phyloP scores from a whole-genome alignment of 345 rosid species.

The Eucalyptus cladocalyx region DNA sequence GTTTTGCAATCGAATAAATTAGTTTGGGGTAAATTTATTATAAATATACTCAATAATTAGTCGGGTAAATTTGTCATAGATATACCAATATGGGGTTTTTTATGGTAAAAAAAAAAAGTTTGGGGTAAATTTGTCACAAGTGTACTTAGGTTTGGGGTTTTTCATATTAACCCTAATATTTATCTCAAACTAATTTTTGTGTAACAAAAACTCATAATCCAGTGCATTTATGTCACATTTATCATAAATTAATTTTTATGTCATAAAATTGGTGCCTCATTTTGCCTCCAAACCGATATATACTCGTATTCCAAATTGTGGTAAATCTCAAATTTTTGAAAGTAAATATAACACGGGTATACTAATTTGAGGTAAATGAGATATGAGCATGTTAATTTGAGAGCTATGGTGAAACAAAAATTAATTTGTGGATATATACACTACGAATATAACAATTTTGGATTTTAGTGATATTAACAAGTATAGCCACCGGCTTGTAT shows the following conservation, averaged over 20 bases:
- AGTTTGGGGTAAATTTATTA: no score
- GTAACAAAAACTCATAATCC: not conserved
- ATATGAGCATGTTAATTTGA: fast-evolving
- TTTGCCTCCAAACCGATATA: not conserved
- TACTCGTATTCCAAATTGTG: not conserved
- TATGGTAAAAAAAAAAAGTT: no score
- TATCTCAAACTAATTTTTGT: not conserved
- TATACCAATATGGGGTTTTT: no score
- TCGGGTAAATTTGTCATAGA: no score
- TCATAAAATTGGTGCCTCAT: fast-evolving
- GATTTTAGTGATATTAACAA: fast-evolving
- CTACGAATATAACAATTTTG: fast-evolving
- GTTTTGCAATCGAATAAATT: no score
- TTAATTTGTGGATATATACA: no score
- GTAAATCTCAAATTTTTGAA: not conserved
- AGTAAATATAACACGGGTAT: fast-evolving
- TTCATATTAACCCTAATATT: no score
- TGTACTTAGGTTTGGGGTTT: no score
- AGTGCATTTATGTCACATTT: not conserved
- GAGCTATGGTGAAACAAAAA: no score
- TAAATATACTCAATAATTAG: no score
- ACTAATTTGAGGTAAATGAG: no score
- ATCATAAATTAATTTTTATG: not conserved
- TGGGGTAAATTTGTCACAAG: no score
- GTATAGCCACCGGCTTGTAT: fast-evolving